phyloP scores from a whole-genome alignment of 2,329 filamentous ascomycete genomes.

The Penicillium fuscoglaucum region DNA sequence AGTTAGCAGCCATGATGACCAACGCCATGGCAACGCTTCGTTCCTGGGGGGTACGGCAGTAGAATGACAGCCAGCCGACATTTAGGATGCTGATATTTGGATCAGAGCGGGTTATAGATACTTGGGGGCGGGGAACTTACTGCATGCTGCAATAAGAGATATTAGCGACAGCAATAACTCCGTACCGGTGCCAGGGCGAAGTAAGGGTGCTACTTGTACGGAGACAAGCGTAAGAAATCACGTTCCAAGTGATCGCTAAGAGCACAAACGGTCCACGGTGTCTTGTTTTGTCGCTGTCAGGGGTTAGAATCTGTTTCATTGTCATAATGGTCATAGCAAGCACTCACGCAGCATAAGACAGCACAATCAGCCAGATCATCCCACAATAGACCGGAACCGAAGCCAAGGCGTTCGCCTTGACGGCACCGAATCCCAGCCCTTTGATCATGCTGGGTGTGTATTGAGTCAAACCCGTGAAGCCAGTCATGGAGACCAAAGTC shows the following conservation, averaged over 20 bases:
- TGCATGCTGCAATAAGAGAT: conserved; percentile 40
- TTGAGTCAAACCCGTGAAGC: conserved; percentile 51
- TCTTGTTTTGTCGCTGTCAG: conserved; percentile 31
- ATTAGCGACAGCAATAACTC: conserved; percentile 31
- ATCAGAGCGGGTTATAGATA: conserved; percentile 3
- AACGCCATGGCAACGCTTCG: conserved; percentile 61
- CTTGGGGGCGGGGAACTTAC: conserved; percentile 19
- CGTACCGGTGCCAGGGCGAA: conserved; percentile 33
- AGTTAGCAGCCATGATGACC: conserved; percentile 63
- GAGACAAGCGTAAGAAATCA: conserved; percentile 42
- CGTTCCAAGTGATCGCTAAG: conserved; percentile 38
- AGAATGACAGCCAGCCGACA: conserved; percentile 60
- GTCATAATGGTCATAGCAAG: background rate
- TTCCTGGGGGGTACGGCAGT: conserved; percentile 57
- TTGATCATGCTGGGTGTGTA: conserved; percentile 58
- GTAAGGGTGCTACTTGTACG: conserved; percentile 26
- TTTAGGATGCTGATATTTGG: conserved; percentile 46
- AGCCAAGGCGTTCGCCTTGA: conserved; percentile 56
- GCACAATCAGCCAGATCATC: conserved; percentile 30
- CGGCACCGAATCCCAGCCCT: conserved; percentile 52
- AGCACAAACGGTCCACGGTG: conserved; percentile 40
- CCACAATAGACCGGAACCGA: conserved; percentile 49
- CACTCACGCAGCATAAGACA: conserved; percentile 30
- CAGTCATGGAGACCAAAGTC: conserved; percentile 50
- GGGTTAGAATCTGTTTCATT: conserved; percentile 11